Percentiles rank a stretch among this genome's conserved stretches.
Evolutionary conservation across 176 grass and related monocot genomes (phyloP).

Genomic region (Themeda triandra): DNA sequence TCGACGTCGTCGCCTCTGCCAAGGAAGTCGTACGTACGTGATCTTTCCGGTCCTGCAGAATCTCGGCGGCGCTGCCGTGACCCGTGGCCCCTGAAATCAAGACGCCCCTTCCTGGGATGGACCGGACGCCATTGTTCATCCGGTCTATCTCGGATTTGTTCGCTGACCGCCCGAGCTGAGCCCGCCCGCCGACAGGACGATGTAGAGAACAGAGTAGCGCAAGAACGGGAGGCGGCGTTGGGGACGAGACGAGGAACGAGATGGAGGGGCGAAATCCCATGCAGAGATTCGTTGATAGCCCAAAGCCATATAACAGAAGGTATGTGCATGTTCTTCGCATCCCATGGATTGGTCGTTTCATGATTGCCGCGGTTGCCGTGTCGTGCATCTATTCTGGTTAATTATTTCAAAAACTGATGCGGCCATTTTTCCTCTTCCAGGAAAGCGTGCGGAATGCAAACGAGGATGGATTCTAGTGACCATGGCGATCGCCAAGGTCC

Average conservation of each 20-base stretch:
- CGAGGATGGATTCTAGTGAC: slow-evolving; percentile 15
- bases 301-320: slow-evolving; percentile 15
- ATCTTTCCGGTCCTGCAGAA: not conserved
- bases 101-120: not conserved
- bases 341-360: too few species aligned
- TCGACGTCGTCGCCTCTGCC: not conserved
- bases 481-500: not conserved
- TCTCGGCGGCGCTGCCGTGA: not conserved
- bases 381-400: not conserved
- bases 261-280: slow-evolving; percentile 33
- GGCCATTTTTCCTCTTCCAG: not conserved
- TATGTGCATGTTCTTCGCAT: not conserved
- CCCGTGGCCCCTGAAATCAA: not conserved
- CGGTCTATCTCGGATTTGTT: not conserved
- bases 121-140: not conserved
- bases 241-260: not conserved
- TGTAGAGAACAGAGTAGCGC: not conserved
- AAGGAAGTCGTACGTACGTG: not conserved
- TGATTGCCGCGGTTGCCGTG: not conserved
- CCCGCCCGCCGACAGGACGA: not conserved
- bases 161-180: not conserved
- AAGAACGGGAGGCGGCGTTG: not conserved
- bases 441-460: slow-evolving; percentile 9
- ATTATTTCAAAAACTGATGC: not conserved
- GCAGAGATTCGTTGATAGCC: slow-evolving; percentile 26